A percentile compares a stretch with the other conserved stretches of the same genome.
Conservation (phyloP, 169 alveolate species). For the Cryptosporidium andersoni region DNA sequence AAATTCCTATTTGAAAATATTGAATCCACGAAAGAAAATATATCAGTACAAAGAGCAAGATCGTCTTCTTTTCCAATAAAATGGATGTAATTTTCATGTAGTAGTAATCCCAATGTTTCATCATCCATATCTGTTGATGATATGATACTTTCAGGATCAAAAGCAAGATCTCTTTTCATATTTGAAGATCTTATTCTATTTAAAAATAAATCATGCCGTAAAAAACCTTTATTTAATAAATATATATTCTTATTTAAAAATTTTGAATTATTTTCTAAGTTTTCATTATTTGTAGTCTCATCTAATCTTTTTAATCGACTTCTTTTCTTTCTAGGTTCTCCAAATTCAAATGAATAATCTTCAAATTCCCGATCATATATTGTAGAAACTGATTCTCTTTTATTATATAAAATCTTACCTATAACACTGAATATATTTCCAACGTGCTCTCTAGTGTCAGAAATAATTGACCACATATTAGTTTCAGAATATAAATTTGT, state of each 20-base stretch:
- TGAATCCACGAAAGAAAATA: constrained; percentile 55
- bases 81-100: constrained; percentile 58
- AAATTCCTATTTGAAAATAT: neutral
- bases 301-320: neutral
- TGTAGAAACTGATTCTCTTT: constrained; percentile 17
- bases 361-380: neutral
- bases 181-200: neutral
- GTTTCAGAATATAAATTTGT: neutral
- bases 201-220: neutral
- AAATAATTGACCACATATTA: neutral
- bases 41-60: constrained; percentile 14
- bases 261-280: neutral
- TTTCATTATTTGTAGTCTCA: neutral
- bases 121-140: constrained; percentile 36
- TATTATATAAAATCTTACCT: constrained; percentile 50
- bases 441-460: constrained; percentile 28
- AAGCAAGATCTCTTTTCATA: constrained; percentile 23
- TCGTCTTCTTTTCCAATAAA: constrained; percentile 46
- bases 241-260: no score
- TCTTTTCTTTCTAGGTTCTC: constrained; percentile 2
- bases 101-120: constrained; percentile 19
- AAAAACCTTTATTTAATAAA: neutral
- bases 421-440: constrained; percentile 47
- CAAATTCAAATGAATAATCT: neutral
- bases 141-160: constrained; percentile 28